These are phyloP conservation scores for Capsella rubella DNA, from an alignment of 441 rosid species.

Conservation along the genomic window DNA sequence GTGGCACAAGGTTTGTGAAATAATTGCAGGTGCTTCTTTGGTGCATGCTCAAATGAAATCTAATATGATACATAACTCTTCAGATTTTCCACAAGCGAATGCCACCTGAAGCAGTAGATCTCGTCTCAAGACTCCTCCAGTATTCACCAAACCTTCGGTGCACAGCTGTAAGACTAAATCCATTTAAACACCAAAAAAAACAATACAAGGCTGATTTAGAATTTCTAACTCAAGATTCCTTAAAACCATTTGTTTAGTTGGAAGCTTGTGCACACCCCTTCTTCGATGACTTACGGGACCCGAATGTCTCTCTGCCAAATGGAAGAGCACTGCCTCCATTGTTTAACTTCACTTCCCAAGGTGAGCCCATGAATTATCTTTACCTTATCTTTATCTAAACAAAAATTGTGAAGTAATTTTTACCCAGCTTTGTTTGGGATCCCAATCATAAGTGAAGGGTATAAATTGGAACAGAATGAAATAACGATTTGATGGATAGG, in stretches of 20 bases:
- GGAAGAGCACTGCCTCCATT: constrained; percentile 77
- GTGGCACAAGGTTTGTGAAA: constrained; percentile 81
- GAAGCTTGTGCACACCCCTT: constrained; percentile 88
- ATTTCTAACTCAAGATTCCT: not conserved
- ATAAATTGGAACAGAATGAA: constrained; percentile 1
- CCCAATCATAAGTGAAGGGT: constrained; percentile 2
- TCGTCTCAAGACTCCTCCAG: constrained; percentile 50
- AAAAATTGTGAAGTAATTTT: constrained; percentile 6
- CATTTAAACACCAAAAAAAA: not conserved
- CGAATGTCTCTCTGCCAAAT: constrained; percentile 67
- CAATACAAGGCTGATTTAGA: constrained; percentile 7
- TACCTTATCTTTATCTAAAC: constrained; percentile 6
- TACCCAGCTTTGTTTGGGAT: not conserved
- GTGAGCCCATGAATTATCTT: constrained; percentile 43
- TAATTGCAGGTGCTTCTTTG: constrained; percentile 5
- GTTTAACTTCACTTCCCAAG: constrained; percentile 78
- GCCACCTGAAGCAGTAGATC: constrained; percentile 54
- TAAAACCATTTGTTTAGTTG: constrained; percentile 51
- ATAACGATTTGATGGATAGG: not conserved
- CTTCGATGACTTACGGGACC: constrained; percentile 76
- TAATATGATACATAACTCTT: constrained; percentile 27
- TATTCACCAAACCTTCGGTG: constrained; percentile 52
- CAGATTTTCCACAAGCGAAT: constrained; percentile 51
- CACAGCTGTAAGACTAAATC: constrained; percentile 45
- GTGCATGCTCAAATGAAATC: constrained; percentile 23